Evolutionary conservation across 768 basidiomycete species (phyloP).

Genomic region (Leucocoprinus birnbaumii): DNA sequence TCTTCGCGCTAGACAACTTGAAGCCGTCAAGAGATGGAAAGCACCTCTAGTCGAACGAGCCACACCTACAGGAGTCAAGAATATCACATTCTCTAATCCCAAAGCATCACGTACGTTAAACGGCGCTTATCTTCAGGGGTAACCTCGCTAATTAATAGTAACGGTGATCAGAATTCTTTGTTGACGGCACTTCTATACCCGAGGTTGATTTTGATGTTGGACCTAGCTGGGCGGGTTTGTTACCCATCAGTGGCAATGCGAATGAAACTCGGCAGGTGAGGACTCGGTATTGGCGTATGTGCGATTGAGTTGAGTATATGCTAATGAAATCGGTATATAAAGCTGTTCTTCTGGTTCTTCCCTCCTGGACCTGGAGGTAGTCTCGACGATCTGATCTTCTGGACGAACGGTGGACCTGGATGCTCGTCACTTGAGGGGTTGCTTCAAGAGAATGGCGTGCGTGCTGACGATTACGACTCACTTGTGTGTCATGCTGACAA

Average conservation of each 20-base stretch:
- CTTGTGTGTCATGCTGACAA: no score
- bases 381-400: constrained; percentile 72
- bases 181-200: constrained; percentile 63
- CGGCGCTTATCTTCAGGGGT: background rate
- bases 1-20: constrained; percentile 39
- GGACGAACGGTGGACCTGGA: constrained; percentile 82
- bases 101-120: constrained; percentile 50
- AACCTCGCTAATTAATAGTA: background rate
- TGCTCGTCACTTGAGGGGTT: constrained; percentile 73
- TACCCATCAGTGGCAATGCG: constrained; percentile 60
- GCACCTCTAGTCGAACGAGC: constrained; percentile 14
- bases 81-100: constrained; percentile 71
- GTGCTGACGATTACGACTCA: no score
- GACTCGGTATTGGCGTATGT: background rate
- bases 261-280: constrained; percentile 68
- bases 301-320: no score
- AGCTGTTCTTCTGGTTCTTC: constrained; percentile 88
- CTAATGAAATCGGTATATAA: no score
- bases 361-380: constrained; percentile 74
- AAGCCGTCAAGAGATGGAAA: constrained; percentile 43
- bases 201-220: constrained; percentile 72
- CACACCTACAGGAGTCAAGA: constrained; percentile 34
- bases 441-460: constrained; percentile 72
- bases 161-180: constrained; percentile 55
- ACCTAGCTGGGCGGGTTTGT: constrained; percentile 70